Evolutionary conservation across 805 yeast genomes (phyloP).

Genomic region (Nakazawaea wickerhamii): DNA sequence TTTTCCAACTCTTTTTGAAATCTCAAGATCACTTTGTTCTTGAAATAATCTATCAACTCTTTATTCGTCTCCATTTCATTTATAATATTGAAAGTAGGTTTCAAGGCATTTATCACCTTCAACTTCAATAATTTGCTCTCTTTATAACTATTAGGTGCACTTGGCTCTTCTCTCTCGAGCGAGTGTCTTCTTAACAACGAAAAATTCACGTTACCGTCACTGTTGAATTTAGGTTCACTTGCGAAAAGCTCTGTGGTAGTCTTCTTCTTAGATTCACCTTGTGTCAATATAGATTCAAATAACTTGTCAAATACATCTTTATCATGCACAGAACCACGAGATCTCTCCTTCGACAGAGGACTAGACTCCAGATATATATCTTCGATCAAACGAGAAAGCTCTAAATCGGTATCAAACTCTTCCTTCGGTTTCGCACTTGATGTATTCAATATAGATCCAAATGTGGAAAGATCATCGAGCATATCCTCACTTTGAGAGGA

Average conservation of each 20-base stretch:
- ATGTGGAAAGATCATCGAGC: slow-evolving; percentile 7
- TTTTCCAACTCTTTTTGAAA: slow-evolving; percentile 1
- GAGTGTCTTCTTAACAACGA: slow-evolving; percentile 1
- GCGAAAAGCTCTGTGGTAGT: not conserved
- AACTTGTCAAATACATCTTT: slow-evolving; percentile 4
- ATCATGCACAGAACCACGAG: slow-evolving; percentile 6
- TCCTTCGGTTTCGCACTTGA: not conserved
- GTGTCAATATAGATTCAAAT: slow-evolving; percentile 1
- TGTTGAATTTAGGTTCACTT: not conserved
- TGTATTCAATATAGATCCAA: slow-evolving; percentile 7
- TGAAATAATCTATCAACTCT: slow-evolving; percentile 2
- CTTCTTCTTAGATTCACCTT: not conserved
- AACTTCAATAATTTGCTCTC: slow-evolving; percentile 5
- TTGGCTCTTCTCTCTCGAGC: not conserved
- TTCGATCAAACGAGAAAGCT: slow-evolving; percentile 1
- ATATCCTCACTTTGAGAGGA: not conserved
- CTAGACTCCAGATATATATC: not conserved
- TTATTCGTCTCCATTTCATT: not conserved
- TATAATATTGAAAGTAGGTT: slow-evolving; percentile 3
- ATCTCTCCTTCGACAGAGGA: not conserved
- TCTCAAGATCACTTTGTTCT: not conserved
- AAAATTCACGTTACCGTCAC: slow-evolving; percentile 2
- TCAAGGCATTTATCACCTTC: slow-evolving; percentile 3
- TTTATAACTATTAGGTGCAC: slow-evolving; percentile 1
- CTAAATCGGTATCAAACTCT: not conserved